phyloP scores from a whole-genome alignment of 441 rosid species.

The Gossypium davidsonii region DNA sequence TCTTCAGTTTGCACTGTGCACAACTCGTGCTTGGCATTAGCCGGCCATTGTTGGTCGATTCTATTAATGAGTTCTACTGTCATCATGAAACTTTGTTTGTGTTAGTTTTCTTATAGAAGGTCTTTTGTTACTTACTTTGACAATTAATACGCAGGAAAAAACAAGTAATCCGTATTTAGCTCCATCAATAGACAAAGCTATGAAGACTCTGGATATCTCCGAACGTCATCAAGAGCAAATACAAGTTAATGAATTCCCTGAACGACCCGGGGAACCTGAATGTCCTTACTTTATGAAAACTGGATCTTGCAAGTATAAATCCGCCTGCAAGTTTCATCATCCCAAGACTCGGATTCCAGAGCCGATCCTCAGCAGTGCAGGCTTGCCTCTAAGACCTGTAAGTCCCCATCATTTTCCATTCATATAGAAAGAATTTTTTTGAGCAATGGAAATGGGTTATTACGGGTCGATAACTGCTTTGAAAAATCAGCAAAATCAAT shows the following conservation, averaged over 20 bases:
- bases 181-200: not conserved
- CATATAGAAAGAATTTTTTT: not conserved
- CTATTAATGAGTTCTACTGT: not conserved
- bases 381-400: conserved; percentile 20
- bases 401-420: conserved; percentile 7
- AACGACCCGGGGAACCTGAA: conserved; percentile 25
- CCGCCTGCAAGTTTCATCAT: conserved; percentile 31
- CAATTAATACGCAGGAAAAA: not conserved
- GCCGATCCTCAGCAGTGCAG: conserved; percentile 8
- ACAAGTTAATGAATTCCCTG: conserved; percentile 21
- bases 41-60: not conserved
- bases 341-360: conserved; percentile 21
- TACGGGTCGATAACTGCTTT: not conserved
- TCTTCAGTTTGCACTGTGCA: not conserved
- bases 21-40: not conserved
- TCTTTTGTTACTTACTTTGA: conserved; percentile 13
- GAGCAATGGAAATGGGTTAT: not conserved
- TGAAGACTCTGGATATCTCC: not conserved
- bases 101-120: not conserved
- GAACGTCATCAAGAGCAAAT: conserved; percentile 6
- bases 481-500: not conserved
- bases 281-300: conserved; percentile 32
- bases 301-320: conserved; percentile 21
- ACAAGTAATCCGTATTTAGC: not conserved
- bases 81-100: not conserved